Evolutionary conservation across 371 early-diverging fungal genomes (phyloP).

Genomic region (Rhizopus sp.): DNA sequence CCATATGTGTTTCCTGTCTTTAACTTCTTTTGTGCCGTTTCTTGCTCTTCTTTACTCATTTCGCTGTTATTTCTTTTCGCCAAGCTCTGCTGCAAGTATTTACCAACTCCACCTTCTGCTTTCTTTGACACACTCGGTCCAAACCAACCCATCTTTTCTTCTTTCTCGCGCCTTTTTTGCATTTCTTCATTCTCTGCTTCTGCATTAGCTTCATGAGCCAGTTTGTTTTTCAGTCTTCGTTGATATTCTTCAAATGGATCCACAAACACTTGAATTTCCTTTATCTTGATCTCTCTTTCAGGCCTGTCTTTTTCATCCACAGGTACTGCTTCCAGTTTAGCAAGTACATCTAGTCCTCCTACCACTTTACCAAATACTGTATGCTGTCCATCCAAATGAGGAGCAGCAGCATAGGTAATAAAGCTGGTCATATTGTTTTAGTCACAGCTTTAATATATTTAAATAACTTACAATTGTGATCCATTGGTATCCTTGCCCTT

Average conservation of each 20-base stretch:
- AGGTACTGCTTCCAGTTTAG: conserved; percentile 75
- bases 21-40: conserved; percentile 13
- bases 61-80: conserved; percentile 19
- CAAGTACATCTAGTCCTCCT: conserved; percentile 81
- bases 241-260: conserved; percentile 86
- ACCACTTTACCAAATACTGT: conserved; percentile 89
- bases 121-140: conserved; percentile 59
- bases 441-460: not conserved
- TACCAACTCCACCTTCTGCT: conserved; percentile 56
- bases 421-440: conserved; percentile 54
- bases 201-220: conserved; percentile 45
- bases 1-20: conserved; percentile 25
- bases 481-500: conserved; percentile 84
- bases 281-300: conserved; percentile 68
- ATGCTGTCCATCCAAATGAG: conserved; percentile 90
- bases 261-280: conserved; percentile 72
- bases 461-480: conserved; percentile 82
- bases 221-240: conserved; percentile 55
- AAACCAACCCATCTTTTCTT: conserved; percentile 72
- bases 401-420: conserved; percentile 78
- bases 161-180: conserved; percentile 41
- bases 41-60: conserved; percentile 7
- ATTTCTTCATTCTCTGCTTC: conserved; percentile 49
- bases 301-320: conserved; percentile 79
- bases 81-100: conserved; percentile 54